Evolutionary conservation across 148 eudicot genomes (phyloP).

Genomic region (Nyssa sinensis): DNA sequence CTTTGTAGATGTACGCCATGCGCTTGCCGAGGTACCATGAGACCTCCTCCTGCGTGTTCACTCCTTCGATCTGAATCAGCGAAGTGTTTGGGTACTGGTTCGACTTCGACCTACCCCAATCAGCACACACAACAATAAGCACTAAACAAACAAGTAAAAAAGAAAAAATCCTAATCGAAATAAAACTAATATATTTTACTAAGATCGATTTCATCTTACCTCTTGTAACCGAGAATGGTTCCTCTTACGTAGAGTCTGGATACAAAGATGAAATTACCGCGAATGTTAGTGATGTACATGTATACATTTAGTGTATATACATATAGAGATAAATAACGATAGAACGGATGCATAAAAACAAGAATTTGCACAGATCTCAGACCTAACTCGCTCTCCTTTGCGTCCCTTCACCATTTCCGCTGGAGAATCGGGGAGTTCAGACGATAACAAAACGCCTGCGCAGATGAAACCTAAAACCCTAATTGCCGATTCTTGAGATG

Average conservation of each 20-base stretch:
- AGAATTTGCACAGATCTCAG: too few relatives aligned
- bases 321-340: too few relatives aligned
- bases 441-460: constrained; percentile 1
- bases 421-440: not conserved
- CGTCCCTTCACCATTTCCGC: constrained; percentile 81
- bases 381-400: constrained; percentile 87
- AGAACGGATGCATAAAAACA: too few relatives aligned
- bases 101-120: constrained; percentile 60
- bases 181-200: not conserved
- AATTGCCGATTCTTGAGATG: not conserved
- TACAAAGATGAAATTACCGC: not conserved
- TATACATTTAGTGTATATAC: not conserved
- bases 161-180: not conserved
- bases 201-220: constrained; percentile 29
- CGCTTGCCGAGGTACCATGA: constrained; percentile 75
- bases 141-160: too few relatives aligned
- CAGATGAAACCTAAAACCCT: constrained; percentile 10
- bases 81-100: constrained; percentile 89
- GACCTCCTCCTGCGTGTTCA: constrained; percentile 80
- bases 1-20: constrained; percentile 82
- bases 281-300: not conserved
- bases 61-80: constrained; percentile 77
- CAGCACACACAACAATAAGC: not conserved
- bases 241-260: constrained; percentile 55
- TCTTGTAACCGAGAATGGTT: constrained; percentile 72